Percentiles rank a stretch among this genome's conserved stretches.
These are phyloP conservation scores for Leccinum longicurvipes DNA, from an alignment of 768 basidiomycete genomes.

Conservation along the genomic window DNA sequence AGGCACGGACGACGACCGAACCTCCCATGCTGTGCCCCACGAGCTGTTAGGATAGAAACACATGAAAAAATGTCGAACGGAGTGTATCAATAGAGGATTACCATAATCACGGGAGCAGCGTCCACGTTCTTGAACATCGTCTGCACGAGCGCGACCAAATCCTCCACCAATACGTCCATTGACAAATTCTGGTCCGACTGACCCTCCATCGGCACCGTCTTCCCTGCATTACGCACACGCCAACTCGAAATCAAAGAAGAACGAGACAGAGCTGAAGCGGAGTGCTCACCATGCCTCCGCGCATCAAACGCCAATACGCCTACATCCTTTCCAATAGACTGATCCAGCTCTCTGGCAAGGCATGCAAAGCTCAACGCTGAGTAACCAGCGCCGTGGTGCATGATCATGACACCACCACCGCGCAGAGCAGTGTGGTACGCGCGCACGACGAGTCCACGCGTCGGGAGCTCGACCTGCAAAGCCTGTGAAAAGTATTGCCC, in stretches of 20 bases:
- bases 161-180: slow-evolving; percentile 66
- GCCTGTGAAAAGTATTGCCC: slow-evolving; percentile 76
- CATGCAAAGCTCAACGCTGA: slow-evolving; percentile 87
- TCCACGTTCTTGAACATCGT: slow-evolving; percentile 65
- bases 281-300: slow-evolving; percentile 74
- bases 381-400: slow-evolving; percentile 95
- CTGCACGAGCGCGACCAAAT: slow-evolving; percentile 68
- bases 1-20: slow-evolving; percentile 74
- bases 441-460: slow-evolving; percentile 62
- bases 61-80: not conserved
- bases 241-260: not conserved
- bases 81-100: slow-evolving; percentile 27
- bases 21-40: slow-evolving; percentile 98
- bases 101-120: slow-evolving; percentile 69
- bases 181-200: slow-evolving; percentile 44
- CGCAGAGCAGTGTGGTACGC: slow-evolving; percentile 79
- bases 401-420: slow-evolving; percentile 69
- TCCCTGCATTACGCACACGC: slow-evolving; percentile 13
- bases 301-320: slow-evolving; percentile 84
- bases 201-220: slow-evolving; percentile 21
- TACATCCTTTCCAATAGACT: slow-evolving; percentile 60
- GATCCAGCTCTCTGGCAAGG: slow-evolving; percentile 76
- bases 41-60: slow-evolving; percentile 43
- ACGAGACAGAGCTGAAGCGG: not conserved
- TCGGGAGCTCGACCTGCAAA: slow-evolving; percentile 65